A percentile compares a stretch with the other conserved stretches of the same genome.
Conservation (phyloP, 176 grass and related monocot genomes). For the Stipa capillata region DNA sequence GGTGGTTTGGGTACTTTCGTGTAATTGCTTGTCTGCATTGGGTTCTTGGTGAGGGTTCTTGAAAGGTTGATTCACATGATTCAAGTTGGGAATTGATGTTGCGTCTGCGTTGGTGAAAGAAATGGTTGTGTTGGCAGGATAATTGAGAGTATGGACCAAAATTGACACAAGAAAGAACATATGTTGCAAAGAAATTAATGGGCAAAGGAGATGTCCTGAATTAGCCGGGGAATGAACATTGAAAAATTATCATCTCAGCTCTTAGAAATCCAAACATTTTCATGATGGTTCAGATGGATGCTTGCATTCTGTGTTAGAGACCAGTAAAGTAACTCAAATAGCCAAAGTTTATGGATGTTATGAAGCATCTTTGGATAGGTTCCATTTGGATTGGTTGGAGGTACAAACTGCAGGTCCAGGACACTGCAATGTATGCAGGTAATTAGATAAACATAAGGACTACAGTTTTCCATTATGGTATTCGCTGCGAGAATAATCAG, state of each 20-base stretch:
- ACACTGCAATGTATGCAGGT: neutral
- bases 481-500: neutral
- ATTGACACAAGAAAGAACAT: neutral
- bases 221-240: neutral
- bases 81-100: neutral
- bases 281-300: neutral
- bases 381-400: neutral
- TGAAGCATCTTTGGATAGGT: neutral
- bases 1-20: neutral
- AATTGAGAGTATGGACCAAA: neutral
- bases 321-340: neutral
- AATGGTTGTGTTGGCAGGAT: neutral
- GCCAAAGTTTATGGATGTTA: neutral
- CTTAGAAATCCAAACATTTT: neutral
- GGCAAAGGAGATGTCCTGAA: neutral
- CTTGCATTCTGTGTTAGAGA: neutral
- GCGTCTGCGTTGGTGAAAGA: neutral
- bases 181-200: neutral
- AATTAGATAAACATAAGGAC: neutral
- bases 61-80: neutral
- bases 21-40: neutral
- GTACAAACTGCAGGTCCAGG: neutral
- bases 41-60: neutral
- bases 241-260: neutral
- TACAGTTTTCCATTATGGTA: neutral